Conservation (phyloP, 2,329 filamentous ascomycete species). For the Phoma herbarum region DNA sequence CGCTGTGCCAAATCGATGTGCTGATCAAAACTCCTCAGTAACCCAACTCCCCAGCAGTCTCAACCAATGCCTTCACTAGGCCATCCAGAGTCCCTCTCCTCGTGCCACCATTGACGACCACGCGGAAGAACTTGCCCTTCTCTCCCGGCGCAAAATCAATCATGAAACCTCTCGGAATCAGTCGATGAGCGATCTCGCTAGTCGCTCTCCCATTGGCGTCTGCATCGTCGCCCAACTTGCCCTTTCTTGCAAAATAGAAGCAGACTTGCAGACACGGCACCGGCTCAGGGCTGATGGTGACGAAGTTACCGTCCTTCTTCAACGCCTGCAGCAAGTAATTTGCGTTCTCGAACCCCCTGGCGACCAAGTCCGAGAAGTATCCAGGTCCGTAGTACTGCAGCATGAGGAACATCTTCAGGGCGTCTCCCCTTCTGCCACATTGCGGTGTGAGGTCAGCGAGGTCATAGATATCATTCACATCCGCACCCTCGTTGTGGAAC, state of each 20-base stretch:
- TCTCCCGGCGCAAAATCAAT: constrained; percentile 71
- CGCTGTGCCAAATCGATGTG: no score
- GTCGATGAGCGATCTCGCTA: constrained; percentile 60
- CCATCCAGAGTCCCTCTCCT: constrained; percentile 67
- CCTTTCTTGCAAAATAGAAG: constrained; percentile 80
- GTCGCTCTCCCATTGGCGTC: constrained; percentile 65
- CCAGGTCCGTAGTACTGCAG: constrained; percentile 88
- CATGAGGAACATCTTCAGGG: constrained; percentile 83
- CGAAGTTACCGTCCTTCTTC: constrained; percentile 65
- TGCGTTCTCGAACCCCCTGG: constrained; percentile 77
- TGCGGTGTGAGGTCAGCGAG: constrained; percentile 92
- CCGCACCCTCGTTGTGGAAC: constrained; percentile 53
- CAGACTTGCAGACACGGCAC: constrained; percentile 88
- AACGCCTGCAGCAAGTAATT: constrained; percentile 72
- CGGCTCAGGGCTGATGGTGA: constrained; percentile 76
- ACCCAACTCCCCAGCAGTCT: constrained; percentile 50
- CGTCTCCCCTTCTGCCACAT: constrained; percentile 87
- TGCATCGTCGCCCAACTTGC: constrained; percentile 56
- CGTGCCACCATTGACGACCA: constrained; percentile 72
- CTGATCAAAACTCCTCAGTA: constrained; percentile 26
- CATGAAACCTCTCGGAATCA: constrained; percentile 72
- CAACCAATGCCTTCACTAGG: constrained; percentile 67
- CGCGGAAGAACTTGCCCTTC: constrained; percentile 72
- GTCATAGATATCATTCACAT: constrained; percentile 73
- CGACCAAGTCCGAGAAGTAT: constrained; percentile 71